These are phyloP conservation scores for Takashimella koratensis DNA, from an alignment of 1,284 basidiomycete species.

Conservation along the genomic window DNA sequence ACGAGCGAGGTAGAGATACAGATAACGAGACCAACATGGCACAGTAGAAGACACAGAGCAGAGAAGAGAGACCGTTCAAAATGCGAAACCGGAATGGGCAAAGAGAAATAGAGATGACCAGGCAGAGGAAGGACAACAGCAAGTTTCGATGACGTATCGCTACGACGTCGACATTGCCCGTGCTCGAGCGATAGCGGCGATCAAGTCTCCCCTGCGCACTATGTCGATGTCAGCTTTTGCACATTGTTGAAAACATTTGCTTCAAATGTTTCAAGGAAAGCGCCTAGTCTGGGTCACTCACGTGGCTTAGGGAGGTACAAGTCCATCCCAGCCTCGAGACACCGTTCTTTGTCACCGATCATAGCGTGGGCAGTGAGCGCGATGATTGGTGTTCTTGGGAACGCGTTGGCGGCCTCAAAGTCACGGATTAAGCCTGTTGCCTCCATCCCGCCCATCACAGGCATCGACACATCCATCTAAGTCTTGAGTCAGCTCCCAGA, in stretches of 20 bases:
- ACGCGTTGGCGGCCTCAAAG: conserved; percentile 71
- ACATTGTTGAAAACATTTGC: too few relatives aligned
- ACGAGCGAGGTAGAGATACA: too few relatives aligned
- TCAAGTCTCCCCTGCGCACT: conserved; percentile 43
- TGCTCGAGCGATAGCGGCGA: conserved; percentile 39
- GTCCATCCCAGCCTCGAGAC: conserved; percentile 72
- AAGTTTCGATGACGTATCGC: not conserved
- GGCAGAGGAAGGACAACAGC: too few relatives aligned
- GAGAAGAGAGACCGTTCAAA: too few relatives aligned
- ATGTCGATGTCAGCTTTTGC: conserved; percentile 9
- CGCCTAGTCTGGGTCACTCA: conserved; percentile 6
- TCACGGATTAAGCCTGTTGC: conserved; percentile 54
- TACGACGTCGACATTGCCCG: not conserved
- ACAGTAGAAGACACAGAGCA: too few relatives aligned
- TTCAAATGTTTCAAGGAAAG: too few relatives aligned
- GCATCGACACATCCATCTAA: conserved; percentile 98
- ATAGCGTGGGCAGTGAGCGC: conserved; percentile 76
- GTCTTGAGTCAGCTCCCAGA: conserved; percentile 13
- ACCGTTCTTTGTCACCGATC: conserved; percentile 93
- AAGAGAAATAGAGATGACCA: too few relatives aligned
- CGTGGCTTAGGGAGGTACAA: conserved; percentile 53
- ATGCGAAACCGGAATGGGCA: too few relatives aligned
- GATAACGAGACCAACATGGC: too few relatives aligned
- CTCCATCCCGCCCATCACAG: conserved; percentile 64
- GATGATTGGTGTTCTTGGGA: conserved; percentile 83